Percentiles rank a stretch among this genome's conserved stretches.
phyloP scores from a whole-genome alignment of 345 rosid genomes.

The Euphorbia pulcherrima region DNA sequence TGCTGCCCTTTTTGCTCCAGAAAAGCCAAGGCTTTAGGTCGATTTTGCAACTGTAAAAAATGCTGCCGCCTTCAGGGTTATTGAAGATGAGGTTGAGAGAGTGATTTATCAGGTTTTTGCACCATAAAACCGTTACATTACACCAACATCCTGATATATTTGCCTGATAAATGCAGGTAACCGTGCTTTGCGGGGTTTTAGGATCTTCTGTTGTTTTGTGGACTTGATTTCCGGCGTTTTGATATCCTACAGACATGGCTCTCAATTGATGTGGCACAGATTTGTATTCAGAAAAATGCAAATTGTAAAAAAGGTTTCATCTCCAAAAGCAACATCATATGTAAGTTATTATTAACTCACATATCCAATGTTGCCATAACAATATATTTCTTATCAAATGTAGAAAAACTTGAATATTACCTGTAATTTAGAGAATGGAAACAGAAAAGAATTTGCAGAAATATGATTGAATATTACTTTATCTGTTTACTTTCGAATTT shows the following conservation, averaged over 20 bases:
- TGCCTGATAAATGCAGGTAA: conserved; percentile 65
- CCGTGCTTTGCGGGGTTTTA: conserved; percentile 66
- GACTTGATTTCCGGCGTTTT: conserved; percentile 17
- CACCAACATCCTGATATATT: conserved; percentile 62
- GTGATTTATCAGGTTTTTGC: conserved; percentile 68
- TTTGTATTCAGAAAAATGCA: not conserved
- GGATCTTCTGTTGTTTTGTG: conserved; percentile 56
- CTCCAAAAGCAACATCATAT: conserved; percentile 3
- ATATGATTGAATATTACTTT: not conserved
- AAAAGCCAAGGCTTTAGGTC: conserved; percentile 90
- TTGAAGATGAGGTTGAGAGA: conserved; percentile 59
- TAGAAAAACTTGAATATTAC: not conserved
- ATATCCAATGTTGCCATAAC: not conserved
- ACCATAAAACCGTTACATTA: conserved; percentile 62
- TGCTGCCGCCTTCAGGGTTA: conserved; percentile 56
- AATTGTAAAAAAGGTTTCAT: not conserved
- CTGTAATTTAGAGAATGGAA: not conserved
- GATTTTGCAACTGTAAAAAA: conserved; percentile 52
- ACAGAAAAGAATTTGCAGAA: conserved; percentile 2
- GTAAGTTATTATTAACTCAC: not conserved
- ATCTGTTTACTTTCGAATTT: no score
- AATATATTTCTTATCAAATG: not conserved
- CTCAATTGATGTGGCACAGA: conserved; percentile 17
- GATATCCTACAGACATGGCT: conserved; percentile 14
- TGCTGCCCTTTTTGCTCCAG: conserved; percentile 81